Base-by-base conservation (phyloP, 345 rosid species). In the Euclidium syriacum region DNA sequence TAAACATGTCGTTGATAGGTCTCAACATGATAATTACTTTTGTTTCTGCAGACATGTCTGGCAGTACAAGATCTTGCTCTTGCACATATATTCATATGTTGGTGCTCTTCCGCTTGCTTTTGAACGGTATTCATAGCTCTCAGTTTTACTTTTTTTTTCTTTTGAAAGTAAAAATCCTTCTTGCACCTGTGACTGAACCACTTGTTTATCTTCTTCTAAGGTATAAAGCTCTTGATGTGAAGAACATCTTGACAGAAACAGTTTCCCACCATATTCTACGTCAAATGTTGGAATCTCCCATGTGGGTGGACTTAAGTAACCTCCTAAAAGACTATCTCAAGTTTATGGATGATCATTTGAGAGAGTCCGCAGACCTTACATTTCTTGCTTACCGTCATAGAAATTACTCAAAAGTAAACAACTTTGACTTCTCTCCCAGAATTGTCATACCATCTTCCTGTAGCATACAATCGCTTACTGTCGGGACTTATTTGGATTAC, bases 281-380 rank as follows among this genome's bases (percentile, higher is more conserved):
- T 29, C 91, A 87, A 77, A 81, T 94, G 83, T 71, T 83, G 80
- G 85, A 53, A 39, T 90, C 99, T 61, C 90, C 95, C 7, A 84
- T 85, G 63, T 94, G 96, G 95, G 61, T 52, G 53, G 90, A 94
- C 64, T 78, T 82, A 61, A 77, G 74, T 72, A 75, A 71, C 75
- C 80, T 90, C 68, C 81, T 94, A 35, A 83, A 80, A 78, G 96
- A 94, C 78, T 94, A 94, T 59, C 88, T 90, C 58, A 84, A 80
- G 79, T 94, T 90, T 79, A 90, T 90, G 97, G 99, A 94, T 84
- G 99, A 94, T 52, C 92, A 94, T 80, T 83, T 87, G 42, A 79
- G 88, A 74, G 99, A 94, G 79, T 94, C 96, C 12, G 95, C 97
- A 61, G 99, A 94, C 76, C 97, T 94, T 52, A 90, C 99, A 16